Evolutionary conservation across 2,329 filamentous ascomycete species (phyloP).

Genomic region (Cladobotryum mycophilum): DNA sequence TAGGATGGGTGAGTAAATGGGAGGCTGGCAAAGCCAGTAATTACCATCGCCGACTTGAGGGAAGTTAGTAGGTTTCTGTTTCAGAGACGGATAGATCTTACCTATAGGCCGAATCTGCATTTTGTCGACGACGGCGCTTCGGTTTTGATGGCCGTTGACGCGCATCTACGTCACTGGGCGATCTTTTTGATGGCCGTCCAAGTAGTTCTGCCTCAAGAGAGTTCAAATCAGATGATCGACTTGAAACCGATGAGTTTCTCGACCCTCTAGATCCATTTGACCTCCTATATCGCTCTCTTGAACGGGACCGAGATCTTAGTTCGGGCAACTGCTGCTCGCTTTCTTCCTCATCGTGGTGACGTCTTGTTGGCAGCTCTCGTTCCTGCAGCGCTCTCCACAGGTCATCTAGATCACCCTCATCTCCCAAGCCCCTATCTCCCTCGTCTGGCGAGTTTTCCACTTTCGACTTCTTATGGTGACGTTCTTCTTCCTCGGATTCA

Average conservation of each 20-base stretch:
- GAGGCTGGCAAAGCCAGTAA: no score
- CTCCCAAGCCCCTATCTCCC: background rate
- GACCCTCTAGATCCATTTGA: conserved; percentile 21
- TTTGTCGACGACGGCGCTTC: conserved; percentile 28
- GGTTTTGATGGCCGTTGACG: conserved; percentile 19
- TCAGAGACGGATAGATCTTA: conserved; percentile 13
- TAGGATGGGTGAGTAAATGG: no score
- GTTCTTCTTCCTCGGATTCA: conserved; percentile 5
- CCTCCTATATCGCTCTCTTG: conserved; percentile 14
- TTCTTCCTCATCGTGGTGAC: background rate
- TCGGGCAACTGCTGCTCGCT: conserved; percentile 1
- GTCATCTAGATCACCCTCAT: background rate
- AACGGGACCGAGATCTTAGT: conserved; percentile 4
- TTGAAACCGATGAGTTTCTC: conserved; percentile 25
- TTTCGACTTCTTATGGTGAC: conserved; percentile 5
- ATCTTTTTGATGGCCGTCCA: conserved; percentile 27
- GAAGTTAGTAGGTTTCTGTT: background rate
- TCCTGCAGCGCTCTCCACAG: conserved; percentile 9
- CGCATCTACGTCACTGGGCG: conserved; percentile 18
- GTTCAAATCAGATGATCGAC: conserved; percentile 31
- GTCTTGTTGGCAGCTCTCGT: background rate
- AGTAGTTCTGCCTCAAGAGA: conserved; percentile 34
- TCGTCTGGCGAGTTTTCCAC: background rate
- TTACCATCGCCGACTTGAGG: conserved; percentile 31
- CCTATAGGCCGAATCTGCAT: conserved; percentile 34